Evolutionary conservation across 805 yeast species (phyloP).

Genomic region (Yamadazyma nakazawae): DNA sequence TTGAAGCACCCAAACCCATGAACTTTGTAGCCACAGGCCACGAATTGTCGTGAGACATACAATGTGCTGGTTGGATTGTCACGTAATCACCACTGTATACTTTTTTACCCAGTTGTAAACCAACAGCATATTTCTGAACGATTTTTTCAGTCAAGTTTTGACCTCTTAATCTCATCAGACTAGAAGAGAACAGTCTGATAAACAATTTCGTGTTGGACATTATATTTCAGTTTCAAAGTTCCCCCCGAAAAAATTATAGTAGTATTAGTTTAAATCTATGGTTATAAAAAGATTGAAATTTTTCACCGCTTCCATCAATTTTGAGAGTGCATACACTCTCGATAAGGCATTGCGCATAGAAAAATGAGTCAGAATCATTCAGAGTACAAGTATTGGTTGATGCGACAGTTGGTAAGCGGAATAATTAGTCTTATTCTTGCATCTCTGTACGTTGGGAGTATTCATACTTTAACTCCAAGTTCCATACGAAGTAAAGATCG

Average conservation of each 20-base stretch:
- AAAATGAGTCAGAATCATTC: constrained; percentile 16
- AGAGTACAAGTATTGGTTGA: constrained; percentile 11
- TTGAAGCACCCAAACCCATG: constrained; percentile 87
- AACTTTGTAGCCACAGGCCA: constrained; percentile 99
- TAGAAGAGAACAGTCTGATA: constrained; percentile 19
- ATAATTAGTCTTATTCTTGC: constrained; percentile 34
- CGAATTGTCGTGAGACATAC: constrained; percentile 98
- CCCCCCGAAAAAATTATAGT: not conserved
- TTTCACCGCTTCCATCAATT: constrained; percentile 3
- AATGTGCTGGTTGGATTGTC: constrained; percentile 90
- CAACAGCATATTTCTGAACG: constrained; percentile 90
- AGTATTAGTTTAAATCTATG: not conserved
- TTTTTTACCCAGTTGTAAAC: constrained; percentile 66
- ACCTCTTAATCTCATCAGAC: constrained; percentile 32
- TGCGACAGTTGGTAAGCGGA: not conserved
- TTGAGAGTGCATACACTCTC: not conserved
- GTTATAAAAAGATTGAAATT: not conserved
- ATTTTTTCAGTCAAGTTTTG: constrained; percentile 96
- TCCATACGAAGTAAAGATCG: constrained; percentile 25
- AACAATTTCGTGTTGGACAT: constrained; percentile 1
- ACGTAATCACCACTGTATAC: constrained; percentile 94
- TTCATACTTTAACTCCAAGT: constrained; percentile 34
- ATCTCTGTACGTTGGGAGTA: constrained; percentile 40
- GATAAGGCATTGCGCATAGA: constrained; percentile 3
- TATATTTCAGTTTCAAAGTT: not conserved